Percentiles rank a stretch among this genome's conserved stretches.
phyloP scores from a whole-genome alignment of 345 rosid species.

The Sisymbrium altissimum region DNA sequence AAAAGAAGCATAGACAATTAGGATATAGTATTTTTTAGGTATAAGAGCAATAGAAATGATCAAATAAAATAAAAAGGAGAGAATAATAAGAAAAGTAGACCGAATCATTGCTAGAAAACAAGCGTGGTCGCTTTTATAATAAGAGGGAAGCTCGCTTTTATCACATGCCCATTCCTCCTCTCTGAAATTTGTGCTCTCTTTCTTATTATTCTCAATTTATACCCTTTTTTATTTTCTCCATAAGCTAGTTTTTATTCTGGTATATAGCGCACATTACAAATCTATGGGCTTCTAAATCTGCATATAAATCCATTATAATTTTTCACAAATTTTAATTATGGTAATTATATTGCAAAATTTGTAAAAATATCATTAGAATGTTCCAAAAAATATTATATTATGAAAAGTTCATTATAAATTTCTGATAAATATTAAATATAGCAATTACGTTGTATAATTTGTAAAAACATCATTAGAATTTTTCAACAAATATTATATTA shows the following conservation, averaged over 20 bases:
- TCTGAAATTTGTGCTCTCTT: constrained; percentile 22
- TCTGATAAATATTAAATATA: no score
- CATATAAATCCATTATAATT: no score
- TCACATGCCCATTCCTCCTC: constrained; percentile 59
- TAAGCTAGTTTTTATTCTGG: background rate
- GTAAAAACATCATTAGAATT: no score
- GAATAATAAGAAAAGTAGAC: constrained; percentile 55
- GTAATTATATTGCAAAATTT: no score
- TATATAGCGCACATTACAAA: background rate
- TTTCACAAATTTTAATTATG: no score
- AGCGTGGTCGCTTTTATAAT: constrained; percentile 87
- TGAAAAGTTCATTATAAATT: no score
- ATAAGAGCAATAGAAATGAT: constrained; percentile 1
- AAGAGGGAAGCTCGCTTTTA: constrained; percentile 61
- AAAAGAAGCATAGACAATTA: background rate
- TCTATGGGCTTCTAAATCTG: no score
- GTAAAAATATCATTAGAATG: no score
- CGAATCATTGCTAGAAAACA: constrained; percentile 80
- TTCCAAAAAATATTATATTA: no score
- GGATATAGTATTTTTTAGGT: background rate
- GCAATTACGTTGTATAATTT: no score
- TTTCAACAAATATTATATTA: no score
- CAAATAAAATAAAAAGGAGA: background rate
- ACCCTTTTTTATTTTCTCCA: constrained; percentile 1
- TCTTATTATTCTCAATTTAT: constrained; percentile 16